Evolutionary conservation across 306 rosid species (phyloP).

Genomic region (Aeschynomene evenia): DNA sequence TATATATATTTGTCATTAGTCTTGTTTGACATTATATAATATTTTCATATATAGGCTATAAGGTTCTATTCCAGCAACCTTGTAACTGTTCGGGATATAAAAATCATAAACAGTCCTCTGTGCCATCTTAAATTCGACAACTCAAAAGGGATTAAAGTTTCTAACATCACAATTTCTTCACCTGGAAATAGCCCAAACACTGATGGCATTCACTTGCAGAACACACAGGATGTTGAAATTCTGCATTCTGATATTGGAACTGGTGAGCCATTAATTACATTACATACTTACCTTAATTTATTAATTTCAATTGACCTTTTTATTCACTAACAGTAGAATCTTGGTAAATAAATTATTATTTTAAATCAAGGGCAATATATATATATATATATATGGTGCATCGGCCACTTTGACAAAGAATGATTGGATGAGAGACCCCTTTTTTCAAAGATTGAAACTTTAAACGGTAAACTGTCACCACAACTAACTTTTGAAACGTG

Average conservation of each 20-base stretch:
- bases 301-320: background rate
- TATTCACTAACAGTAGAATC: constrained; percentile 35
- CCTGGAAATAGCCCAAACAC: constrained; percentile 87
- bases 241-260: constrained; percentile 66
- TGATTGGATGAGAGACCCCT: constrained; percentile 30
- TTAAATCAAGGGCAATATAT: constrained; percentile 29
- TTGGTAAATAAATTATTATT: constrained; percentile 31
- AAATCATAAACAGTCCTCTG: constrained; percentile 77
- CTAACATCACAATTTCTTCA: constrained; percentile 71
- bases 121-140: constrained; percentile 91
- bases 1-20: too few relatives aligned
- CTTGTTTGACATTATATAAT: background rate
- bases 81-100: constrained; percentile 60
- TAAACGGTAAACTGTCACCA: constrained; percentile 50
- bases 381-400: too few relatives aligned
- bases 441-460: constrained; percentile 34
- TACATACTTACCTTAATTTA: too few relatives aligned
- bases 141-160: constrained; percentile 58
- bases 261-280: constrained; percentile 47
- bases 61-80: constrained; percentile 73
- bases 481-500: constrained; percentile 59
- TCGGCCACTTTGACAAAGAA: constrained; percentile 40
- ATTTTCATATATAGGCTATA: constrained; percentile 57
- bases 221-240: constrained; percentile 78
- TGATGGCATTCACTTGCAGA: constrained; percentile 94